phyloP scores from a whole-genome alignment of 306 rosid genomes.

The Calophaca sinica region DNA sequence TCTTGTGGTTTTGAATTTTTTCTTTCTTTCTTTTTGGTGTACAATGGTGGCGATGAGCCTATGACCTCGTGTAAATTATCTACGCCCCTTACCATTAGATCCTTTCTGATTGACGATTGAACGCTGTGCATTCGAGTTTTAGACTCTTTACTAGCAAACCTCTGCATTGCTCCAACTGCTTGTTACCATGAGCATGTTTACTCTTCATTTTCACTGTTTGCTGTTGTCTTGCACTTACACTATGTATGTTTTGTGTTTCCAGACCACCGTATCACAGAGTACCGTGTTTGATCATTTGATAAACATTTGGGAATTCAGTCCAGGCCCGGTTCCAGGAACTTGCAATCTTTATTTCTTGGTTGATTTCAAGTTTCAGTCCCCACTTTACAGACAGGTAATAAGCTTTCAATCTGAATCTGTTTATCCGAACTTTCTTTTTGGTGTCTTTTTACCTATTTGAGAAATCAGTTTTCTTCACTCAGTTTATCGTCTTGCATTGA shows the following conservation, averaged over 20 bases:
- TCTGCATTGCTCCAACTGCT: neutral
- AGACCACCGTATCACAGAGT: conserved; percentile 71
- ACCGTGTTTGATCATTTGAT: conserved; percentile 76
- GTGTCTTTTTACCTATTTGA: conserved; percentile 2
- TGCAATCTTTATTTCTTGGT: conserved; percentile 76
- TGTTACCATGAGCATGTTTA: neutral
- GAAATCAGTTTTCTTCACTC: neutral
- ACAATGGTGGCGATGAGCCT: too few relatives aligned
- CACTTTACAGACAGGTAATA: conserved; percentile 80
- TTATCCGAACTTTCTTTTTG: neutral
- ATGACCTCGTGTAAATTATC: too few relatives aligned
- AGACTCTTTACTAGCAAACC: neutral
- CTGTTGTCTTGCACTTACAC: neutral
- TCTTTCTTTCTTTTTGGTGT: neutral
- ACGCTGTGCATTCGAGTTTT: neutral
- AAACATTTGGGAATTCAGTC: conserved; percentile 80
- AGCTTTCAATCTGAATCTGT: conserved; percentile 17
- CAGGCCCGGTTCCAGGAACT: conserved; percentile 73
- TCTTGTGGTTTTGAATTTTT: neutral
- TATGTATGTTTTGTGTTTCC: conserved; percentile 38
- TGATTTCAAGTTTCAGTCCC: conserved; percentile 86
- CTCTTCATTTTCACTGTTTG: neutral
- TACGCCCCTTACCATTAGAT: too few relatives aligned
- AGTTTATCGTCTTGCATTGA: neutral
- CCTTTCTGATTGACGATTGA: neutral